Evolutionary conservation across 2,329 filamentous ascomycete species (phyloP).

Genomic region (Fusarium goolgardi): DNA sequence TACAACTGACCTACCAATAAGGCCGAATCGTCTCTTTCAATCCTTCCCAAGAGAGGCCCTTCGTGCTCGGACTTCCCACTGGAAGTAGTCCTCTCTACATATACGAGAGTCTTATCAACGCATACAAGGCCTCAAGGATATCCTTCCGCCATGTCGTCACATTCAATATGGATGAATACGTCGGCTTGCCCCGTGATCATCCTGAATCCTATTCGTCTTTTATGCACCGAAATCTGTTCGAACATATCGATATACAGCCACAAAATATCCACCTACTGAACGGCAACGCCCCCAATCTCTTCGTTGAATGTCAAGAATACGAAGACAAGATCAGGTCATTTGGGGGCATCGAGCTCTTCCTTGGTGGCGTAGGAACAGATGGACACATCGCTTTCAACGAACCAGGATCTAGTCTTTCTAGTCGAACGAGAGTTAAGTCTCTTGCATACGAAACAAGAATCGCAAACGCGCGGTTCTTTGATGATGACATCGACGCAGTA

Average conservation of each 20-base stretch:
- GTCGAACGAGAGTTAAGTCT: conserved; percentile 15
- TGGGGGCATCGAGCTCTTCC: conserved; percentile 9
- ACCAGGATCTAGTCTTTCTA: conserved; percentile 10
- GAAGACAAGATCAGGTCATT: conserved; percentile 16
- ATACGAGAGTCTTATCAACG: conserved; percentile 5
- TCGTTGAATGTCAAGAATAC: neutral
- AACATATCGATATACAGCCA: conserved; percentile 12
- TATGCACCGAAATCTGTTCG: conserved; percentile 13
- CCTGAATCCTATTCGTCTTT: conserved; percentile 14
- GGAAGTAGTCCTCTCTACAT: conserved; percentile 16
- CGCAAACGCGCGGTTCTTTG: conserved; percentile 12
- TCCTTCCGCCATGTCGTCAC: conserved; percentile 18
- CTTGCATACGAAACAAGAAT: conserved; percentile 18
- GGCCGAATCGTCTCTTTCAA: neutral
- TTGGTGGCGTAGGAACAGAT: conserved; percentile 14
- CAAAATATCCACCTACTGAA: conserved; percentile 9
- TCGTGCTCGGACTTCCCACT: conserved; percentile 10
- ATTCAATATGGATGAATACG: conserved; percentile 24
- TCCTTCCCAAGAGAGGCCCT: conserved; percentile 9
- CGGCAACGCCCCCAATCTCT: conserved; percentile 1
- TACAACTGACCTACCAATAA: neutral
- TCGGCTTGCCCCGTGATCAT: conserved; percentile 8
- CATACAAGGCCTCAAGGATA: conserved; percentile 8
- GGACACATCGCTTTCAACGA: conserved; percentile 17
- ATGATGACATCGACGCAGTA: conserved; percentile 3